These are phyloP conservation scores for Forsythia viridissima DNA, from an alignment of 257 asterid genomes.

Conservation along the genomic window DNA sequence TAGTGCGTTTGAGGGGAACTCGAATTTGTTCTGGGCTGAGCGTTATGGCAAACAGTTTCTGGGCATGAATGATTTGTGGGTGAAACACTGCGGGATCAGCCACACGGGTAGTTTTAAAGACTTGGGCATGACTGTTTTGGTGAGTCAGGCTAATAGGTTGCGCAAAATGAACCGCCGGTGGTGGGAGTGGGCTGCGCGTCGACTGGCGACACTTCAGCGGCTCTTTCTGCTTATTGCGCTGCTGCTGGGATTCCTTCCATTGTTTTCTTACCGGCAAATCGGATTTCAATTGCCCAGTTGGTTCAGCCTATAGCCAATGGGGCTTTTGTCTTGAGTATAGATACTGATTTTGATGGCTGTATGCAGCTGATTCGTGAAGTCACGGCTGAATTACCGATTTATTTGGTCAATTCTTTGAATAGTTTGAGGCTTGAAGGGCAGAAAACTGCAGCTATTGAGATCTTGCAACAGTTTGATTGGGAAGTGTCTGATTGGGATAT, in stretches of 20 bases:
- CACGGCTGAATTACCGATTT: slow-evolving; percentile 43
- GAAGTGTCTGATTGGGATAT: slow-evolving; percentile 49
- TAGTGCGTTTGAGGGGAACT: slow-evolving; percentile 42
- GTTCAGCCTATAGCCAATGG: slow-evolving; percentile 48
- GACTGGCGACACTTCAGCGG: background rate
- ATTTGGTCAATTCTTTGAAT: slow-evolving; percentile 42
- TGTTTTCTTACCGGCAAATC: slow-evolving; percentile 37
- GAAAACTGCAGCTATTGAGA: slow-evolving; percentile 45
- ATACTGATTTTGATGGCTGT: slow-evolving; percentile 47
- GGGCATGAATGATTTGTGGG: slow-evolving; percentile 46
- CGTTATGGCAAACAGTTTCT: slow-evolving; percentile 45
- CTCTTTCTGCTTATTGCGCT: background rate
- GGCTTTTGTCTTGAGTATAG: slow-evolving; percentile 42
- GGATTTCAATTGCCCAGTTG: slow-evolving; percentile 39
- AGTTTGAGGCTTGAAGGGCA: slow-evolving; percentile 46
- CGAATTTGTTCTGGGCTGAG: slow-evolving; percentile 50
- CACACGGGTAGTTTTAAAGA: slow-evolving; percentile 47
- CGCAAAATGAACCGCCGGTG: slow-evolving; percentile 36
- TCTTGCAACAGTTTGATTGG: slow-evolving; percentile 47
- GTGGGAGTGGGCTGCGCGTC: background rate
- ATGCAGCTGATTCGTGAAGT: slow-evolving; percentile 47
- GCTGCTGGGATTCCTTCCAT: slow-evolving; percentile 4
- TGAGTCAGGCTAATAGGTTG: slow-evolving; percentile 41
- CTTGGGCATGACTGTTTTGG: slow-evolving; percentile 47
- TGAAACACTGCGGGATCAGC: slow-evolving; percentile 44